phyloP scores from a whole-genome alignment of 2,329 filamentous ascomycete species.

The Chalaropsis ovoidea region DNA sequence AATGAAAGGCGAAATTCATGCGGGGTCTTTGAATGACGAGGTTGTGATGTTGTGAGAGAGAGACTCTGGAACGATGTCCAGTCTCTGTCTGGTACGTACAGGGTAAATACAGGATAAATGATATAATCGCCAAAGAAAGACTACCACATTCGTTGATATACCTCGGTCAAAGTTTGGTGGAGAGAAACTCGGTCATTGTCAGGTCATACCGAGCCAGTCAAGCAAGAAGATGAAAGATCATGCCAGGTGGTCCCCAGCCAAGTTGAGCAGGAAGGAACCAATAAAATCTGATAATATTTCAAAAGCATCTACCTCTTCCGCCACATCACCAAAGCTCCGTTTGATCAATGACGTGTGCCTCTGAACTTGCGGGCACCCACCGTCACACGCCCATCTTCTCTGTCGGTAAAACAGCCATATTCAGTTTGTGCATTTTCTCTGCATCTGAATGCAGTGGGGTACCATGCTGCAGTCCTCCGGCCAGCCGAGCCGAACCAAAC shows the following conservation, averaged over 20 bases:
- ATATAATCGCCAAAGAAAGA: too few relatives aligned
- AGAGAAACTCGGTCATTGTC: not conserved
- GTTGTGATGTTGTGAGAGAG: too few relatives aligned
- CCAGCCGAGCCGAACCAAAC: conserved; percentile 1
- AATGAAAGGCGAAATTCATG: not conserved
- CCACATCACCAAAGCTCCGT: too few relatives aligned
- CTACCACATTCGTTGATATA: not conserved
- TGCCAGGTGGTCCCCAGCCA: not conserved
- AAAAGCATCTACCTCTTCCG: not conserved
- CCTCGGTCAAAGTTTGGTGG: not conserved
- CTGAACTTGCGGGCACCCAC: too few relatives aligned
- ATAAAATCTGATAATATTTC: not conserved
- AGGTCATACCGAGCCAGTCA: too few relatives aligned
- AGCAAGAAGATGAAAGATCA: not conserved
- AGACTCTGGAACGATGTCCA: too few relatives aligned
- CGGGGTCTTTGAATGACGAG: too few relatives aligned
- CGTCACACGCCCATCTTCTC: not conserved
- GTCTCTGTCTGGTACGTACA: too few relatives aligned
- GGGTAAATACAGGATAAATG: too few relatives aligned
- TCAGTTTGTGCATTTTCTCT: not conserved
- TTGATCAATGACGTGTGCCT: too few relatives aligned
- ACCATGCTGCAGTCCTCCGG: conserved; percentile 8
- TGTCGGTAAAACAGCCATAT: not conserved
- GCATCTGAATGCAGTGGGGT: not conserved
- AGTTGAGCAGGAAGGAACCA: not conserved